Percentiles rank a stretch among this genome's conserved stretches.
Evolutionary conservation across 139 green algal genomes (phyloP).

Genomic region (Mesotaenium endlicherianum): DNA sequence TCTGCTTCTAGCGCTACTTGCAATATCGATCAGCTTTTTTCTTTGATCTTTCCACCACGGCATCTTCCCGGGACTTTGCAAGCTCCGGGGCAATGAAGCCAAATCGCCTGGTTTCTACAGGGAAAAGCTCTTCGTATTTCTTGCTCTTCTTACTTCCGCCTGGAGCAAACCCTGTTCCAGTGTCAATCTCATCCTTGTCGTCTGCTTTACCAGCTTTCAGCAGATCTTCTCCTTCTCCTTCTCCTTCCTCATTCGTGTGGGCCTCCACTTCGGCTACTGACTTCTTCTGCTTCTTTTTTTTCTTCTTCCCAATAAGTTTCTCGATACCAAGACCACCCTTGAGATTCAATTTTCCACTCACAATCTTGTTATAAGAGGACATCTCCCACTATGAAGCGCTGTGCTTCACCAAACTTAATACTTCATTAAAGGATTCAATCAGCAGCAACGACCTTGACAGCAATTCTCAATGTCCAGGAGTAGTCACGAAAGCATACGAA

Average conservation of each 20-base stretch:
- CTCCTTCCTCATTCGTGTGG: neutral
- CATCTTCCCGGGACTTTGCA: slow-evolving; percentile 16
- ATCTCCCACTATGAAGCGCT: no score
- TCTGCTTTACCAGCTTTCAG: neutral
- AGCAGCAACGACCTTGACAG: no score
- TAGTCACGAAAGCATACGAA: no score
- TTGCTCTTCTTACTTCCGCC: slow-evolving; percentile 18
- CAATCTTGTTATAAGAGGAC: slow-evolving; percentile 29
- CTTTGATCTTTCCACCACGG: slow-evolving; percentile 17
- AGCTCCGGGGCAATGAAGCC: neutral
- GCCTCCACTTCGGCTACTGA: neutral
- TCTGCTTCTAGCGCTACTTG: slow-evolving; percentile 8
- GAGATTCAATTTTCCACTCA: slow-evolving; percentile 23
- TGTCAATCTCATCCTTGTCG: neutral
- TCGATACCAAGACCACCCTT: slow-evolving; percentile 13
- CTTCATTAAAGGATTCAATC: no score
- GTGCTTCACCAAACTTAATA: no score
- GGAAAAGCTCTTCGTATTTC: slow-evolving; percentile 40
- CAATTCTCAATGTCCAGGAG: no score
- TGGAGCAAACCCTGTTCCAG: slow-evolving; percentile 32
- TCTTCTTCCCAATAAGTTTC: slow-evolving; percentile 29
- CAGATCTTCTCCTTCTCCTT: neutral
- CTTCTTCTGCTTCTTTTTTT: slow-evolving; percentile 32
- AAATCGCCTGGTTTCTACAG: slow-evolving; percentile 15
- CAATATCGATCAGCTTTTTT: slow-evolving; percentile 40